Percentiles rank a stretch among this genome's conserved stretches.
phyloP scores from a whole-genome alignment of 192 early-diverging fungal genomes.

The Backusella liffmaniae region DNA sequence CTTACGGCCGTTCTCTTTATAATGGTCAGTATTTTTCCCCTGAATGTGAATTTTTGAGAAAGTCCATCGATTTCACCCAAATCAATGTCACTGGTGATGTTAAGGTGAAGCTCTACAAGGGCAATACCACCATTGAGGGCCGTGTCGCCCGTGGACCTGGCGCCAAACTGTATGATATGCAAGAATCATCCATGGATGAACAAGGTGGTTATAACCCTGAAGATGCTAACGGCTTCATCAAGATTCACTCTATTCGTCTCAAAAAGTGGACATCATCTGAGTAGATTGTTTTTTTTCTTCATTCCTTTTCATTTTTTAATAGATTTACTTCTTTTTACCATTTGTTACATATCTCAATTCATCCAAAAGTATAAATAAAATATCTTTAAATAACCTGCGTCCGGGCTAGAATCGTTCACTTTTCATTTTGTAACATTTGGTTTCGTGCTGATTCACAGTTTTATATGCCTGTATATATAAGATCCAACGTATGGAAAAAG shows the following conservation, averaged over 20 bases:
- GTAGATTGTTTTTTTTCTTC: not conserved
- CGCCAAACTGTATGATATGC: slow-evolving; percentile 90
- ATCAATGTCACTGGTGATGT: slow-evolving; percentile 88
- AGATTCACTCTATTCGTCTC: slow-evolving; percentile 93
- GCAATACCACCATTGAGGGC: slow-evolving; percentile 86
- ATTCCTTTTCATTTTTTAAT: not conserved
- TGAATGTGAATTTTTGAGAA: slow-evolving; percentile 87
- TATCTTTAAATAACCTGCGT: not conserved
- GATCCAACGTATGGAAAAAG: no score
- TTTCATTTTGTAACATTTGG: no score
- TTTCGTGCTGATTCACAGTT: no score
- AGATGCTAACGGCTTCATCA: slow-evolving; percentile 97
- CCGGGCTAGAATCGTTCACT: no score
- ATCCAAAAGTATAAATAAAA: not conserved
- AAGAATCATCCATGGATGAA: slow-evolving; percentile 95
- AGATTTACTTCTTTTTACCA: not conserved
- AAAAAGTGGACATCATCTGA: slow-evolving; percentile 67
- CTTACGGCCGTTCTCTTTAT: slow-evolving; percentile 78
- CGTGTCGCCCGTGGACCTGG: slow-evolving; percentile 68
- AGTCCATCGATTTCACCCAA: slow-evolving; percentile 82
- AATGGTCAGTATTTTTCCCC: slow-evolving; percentile 98
- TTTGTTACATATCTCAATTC: not conserved
- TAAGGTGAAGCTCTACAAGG: slow-evolving; percentile 96
- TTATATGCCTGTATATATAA: no score
- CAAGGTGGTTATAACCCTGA: slow-evolving; percentile 88